These are phyloP conservation scores for Leishmania guyanensis DNA, from an alignment of 208 protist species.

Conservation along the genomic window DNA sequence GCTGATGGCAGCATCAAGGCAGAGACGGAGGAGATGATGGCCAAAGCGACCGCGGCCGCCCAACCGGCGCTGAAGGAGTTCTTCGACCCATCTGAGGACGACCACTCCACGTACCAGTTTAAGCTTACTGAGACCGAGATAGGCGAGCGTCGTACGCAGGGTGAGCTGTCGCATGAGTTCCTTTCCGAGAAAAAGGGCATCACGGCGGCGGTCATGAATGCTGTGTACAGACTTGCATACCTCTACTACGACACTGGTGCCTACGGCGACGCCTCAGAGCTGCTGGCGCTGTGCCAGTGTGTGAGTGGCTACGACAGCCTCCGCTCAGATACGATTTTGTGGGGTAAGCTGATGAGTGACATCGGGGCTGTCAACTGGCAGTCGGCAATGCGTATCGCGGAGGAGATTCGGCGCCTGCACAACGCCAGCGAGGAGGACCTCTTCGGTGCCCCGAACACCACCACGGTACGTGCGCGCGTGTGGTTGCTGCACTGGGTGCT, in stretches of 20 bases:
- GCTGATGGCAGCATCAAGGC: slow-evolving; percentile 66
- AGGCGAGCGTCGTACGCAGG: slow-evolving; percentile 62
- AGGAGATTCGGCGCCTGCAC: slow-evolving; percentile 72
- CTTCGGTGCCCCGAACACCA: slow-evolving; percentile 59
- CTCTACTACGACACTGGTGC: slow-evolving; percentile 87
- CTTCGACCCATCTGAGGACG: slow-evolving; percentile 66
- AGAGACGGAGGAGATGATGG: slow-evolving; percentile 73
- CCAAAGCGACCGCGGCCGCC: slow-evolving; percentile 49
- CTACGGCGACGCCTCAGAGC: slow-evolving; percentile 81
- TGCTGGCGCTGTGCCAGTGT: slow-evolving; percentile 82
- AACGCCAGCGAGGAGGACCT: slow-evolving; percentile 73
- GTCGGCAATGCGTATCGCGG: slow-evolving; percentile 73
- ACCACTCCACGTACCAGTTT: slow-evolving; percentile 82
- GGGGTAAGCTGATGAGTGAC: slow-evolving; percentile 90
- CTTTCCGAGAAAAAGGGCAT: slow-evolving; percentile 72
- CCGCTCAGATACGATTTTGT: slow-evolving; percentile 62
- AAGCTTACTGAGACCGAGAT: slow-evolving; percentile 77
- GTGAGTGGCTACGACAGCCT: slow-evolving; percentile 78
- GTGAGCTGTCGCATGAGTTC: slow-evolving; percentile 78
- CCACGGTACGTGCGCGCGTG: slow-evolving; percentile 72
- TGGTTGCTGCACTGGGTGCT: slow-evolving; percentile 93
- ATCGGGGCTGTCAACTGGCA: slow-evolving; percentile 85
- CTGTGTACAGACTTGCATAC: slow-evolving; percentile 80
- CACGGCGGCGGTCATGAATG: slow-evolving; percentile 64
- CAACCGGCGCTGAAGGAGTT: slow-evolving; percentile 77